Evolutionary conservation across 2,329 filamentous ascomycete species (phyloP).

Genomic region (Fusarium verrucosum): DNA sequence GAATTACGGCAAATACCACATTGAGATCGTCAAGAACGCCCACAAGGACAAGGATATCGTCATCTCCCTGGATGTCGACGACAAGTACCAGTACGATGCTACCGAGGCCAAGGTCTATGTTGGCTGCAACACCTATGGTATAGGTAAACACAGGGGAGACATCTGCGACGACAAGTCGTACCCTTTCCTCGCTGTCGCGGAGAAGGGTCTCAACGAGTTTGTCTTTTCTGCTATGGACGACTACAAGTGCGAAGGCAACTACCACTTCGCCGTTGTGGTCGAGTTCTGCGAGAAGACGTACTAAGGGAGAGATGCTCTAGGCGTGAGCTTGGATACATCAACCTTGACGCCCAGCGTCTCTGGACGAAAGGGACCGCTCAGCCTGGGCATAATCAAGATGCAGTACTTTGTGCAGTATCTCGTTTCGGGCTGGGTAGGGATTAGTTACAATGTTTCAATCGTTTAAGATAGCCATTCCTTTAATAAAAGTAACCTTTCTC

Average conservation of each 20-base stretch:
- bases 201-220: constrained; percentile 12
- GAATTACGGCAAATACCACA: constrained; percentile 25
- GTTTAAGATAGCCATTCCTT: constrained; percentile 35
- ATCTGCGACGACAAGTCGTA: constrained; percentile 11
- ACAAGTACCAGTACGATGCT: constrained; percentile 20
- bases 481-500: constrained; percentile 31
- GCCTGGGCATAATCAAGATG: neutral
- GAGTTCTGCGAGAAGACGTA: constrained; percentile 35
- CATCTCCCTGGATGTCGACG: constrained; percentile 28
- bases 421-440: constrained; percentile 14
- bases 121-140: neutral
- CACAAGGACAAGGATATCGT: constrained; percentile 21
- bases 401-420: neutral
- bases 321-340: neutral
- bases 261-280: constrained; percentile 40
- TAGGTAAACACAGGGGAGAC: no score
- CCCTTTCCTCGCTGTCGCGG: constrained; percentile 3
- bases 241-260: constrained; percentile 37
- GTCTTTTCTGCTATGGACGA: neutral
- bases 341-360: neutral
- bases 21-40: constrained; percentile 32
- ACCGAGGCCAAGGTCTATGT: constrained; percentile 4
- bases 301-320: constrained; percentile 3
- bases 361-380: neutral
- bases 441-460: constrained; percentile 27